Evolutionary conservation across 2,329 filamentous ascomycete species (phyloP), one percentile per base, ranked within the genome.

Genomic region (Penicillium sp.): DNA sequence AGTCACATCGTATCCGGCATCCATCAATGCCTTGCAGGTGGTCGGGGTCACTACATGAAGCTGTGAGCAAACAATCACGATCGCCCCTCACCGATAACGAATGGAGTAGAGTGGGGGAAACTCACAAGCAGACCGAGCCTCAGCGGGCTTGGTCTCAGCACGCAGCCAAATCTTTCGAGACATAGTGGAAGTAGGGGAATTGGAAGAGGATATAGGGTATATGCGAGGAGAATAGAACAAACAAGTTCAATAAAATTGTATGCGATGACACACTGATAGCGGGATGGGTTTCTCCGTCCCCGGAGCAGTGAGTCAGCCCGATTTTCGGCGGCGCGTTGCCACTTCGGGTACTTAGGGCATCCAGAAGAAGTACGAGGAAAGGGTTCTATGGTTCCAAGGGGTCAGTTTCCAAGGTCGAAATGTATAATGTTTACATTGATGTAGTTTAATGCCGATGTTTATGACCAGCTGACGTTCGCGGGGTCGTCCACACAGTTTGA

Each of bases 1-100:
- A 48, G 82, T 82, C 64, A 91, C 81, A 23, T 79, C 79, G 71
- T 89, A 90, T 58, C 88, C 88, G 40, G 86, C 86, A 60, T 89
- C 82, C 51, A 89, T 77, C 51, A 90, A 81, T 50, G 80, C 79
- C 74, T 86, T 85, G 62, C 82, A 76, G 40, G 79, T 82, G n/a
- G 75, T 75, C 46, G 78, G 76, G 55, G 77, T 82, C 58, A 81
- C 73, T 75, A 26, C 31, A 55, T 42, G 48, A 61, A 56, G 33
- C 53, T 23, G 31, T 57, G 43, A 61, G 56, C 53, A 53, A 52
- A 49, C 43, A 47, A 49, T 49, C 45, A 47, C 35, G 43, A 49
- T 49, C 45, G 20, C 35, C 45, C 37, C 42, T 31, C 31, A 35
- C 31, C 26, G 43, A 53, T 47, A 48, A 53, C 46, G 46, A 47